phyloP scores from a whole-genome alignment of 2,329 filamentous ascomycete species.

The Drechslera avenae region DNA sequence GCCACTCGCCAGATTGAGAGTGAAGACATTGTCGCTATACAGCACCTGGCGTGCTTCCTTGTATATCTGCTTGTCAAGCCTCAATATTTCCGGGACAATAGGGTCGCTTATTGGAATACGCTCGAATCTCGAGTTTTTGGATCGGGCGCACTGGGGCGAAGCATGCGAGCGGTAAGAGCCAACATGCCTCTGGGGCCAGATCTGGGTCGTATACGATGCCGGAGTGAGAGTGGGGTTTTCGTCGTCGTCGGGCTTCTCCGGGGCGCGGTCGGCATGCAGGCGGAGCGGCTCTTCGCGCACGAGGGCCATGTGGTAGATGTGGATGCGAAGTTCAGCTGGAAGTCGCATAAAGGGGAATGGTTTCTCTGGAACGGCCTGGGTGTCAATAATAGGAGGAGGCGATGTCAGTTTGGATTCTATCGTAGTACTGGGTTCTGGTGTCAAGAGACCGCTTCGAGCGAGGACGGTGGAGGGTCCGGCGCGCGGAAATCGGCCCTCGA shows the following conservation, averaged over 20 bases:
- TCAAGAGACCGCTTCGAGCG: conserved; percentile 21
- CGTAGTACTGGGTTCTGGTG: conserved; percentile 27
- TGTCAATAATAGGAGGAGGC: neutral
- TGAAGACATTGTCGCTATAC: conserved; percentile 42
- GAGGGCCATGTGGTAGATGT: conserved; percentile 51
- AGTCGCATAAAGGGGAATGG: conserved; percentile 50
- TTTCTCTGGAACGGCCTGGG: neutral
- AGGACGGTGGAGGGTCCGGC: conserved; percentile 1
- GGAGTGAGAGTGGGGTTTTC: neutral
- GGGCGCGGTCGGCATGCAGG: conserved; percentile 31
- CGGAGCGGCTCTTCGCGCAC: conserved; percentile 35
- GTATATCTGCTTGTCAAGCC: conserved; percentile 48
- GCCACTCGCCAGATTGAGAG: conserved; percentile 47
- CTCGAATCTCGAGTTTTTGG: neutral
- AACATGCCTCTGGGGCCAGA: too few relatives aligned
- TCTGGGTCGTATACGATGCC: neutral
- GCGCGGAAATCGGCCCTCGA: neutral
- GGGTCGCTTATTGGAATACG: conserved; percentile 32
- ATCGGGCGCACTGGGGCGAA: neutral
- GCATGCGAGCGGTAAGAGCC: too few relatives aligned
- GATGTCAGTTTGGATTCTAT: conserved; percentile 16
- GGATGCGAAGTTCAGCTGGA: conserved; percentile 54
- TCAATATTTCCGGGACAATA: conserved; percentile 48
- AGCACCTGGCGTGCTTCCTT: conserved; percentile 41
- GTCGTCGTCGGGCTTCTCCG: conserved; percentile 19